Evolutionary conservation across 2,329 filamentous ascomycete genomes (phyloP).

Genomic region (Cadophora luteo-olivacea): DNA sequence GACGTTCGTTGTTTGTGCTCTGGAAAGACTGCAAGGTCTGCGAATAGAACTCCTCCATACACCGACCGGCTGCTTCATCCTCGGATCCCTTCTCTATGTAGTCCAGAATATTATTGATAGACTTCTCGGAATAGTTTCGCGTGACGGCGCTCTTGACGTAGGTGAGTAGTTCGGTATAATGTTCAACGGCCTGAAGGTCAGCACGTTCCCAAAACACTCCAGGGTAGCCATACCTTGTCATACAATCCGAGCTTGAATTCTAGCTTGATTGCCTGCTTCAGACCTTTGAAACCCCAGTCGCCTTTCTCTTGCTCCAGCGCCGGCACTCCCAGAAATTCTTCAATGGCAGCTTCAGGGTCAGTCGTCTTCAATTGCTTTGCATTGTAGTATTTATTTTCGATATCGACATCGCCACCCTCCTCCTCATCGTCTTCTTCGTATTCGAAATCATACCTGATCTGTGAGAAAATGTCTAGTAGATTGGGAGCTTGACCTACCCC

Average conservation of each 20-base stretch:
- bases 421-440: constrained; percentile 92
- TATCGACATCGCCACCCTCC: constrained; percentile 86
- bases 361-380: constrained; percentile 94
- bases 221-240: constrained; percentile 65
- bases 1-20: constrained; percentile 93
- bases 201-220: background rate
- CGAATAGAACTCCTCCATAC: constrained; percentile 95
- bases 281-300: constrained; percentile 97
- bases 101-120: constrained; percentile 99
- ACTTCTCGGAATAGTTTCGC: constrained; percentile 98
- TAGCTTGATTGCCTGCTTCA: constrained; percentile 98
- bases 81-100: constrained; percentile 91
- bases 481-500: constrained; percentile 61
- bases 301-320: constrained; percentile 87
- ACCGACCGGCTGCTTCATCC: constrained; percentile 73
- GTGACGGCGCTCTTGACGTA: constrained; percentile 98
- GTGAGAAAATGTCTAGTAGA: constrained; percentile 33
- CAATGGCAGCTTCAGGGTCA: constrained; percentile 86
- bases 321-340: constrained; percentile 90
- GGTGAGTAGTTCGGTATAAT: constrained; percentile 93
- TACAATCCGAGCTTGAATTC: constrained; percentile 94
- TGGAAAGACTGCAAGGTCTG: constrained; percentile 94
- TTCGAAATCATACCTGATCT: constrained; percentile 85
- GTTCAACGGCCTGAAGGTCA: constrained; percentile 74
- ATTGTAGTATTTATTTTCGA: constrained; percentile 99